Percentiles rank a stretch among this genome's conserved stretches.
Evolutionary conservation across 2,329 filamentous ascomycete genomes (phyloP).

Genomic region (Capronia americana): DNA sequence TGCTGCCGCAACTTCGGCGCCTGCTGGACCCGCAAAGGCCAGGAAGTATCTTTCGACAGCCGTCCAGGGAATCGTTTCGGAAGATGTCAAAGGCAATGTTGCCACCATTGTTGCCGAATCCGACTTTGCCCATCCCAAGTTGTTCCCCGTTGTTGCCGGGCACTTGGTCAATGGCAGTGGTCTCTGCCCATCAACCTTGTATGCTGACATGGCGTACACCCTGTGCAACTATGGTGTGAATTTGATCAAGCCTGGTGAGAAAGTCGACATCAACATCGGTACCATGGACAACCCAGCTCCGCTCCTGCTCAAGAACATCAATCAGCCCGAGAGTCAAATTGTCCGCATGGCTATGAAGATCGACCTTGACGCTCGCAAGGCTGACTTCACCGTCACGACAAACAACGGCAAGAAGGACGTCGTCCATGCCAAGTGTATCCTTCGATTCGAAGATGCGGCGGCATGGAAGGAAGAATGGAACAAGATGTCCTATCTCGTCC

Average conservation of each 20-base stretch:
- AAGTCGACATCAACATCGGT: conserved; percentile 41
- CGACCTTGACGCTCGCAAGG: conserved; percentile 39
- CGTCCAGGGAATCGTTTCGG: conserved; percentile 68
- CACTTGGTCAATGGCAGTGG: conserved; percentile 72
- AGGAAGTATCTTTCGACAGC: conserved; percentile 68
- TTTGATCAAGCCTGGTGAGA: conserved; percentile 38
- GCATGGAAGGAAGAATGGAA: conserved; percentile 43
- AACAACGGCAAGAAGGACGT: conserved; percentile 41
- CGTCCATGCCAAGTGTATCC: conserved; percentile 43
- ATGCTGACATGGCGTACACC: conserved; percentile 70
- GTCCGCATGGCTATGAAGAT: conserved; percentile 38
- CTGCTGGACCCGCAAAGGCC: conserved; percentile 52
- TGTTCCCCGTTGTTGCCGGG: conserved; percentile 67
- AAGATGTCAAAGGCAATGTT: conserved; percentile 66
- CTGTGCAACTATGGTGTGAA: conserved; percentile 63
- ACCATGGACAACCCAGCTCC: conserved; percentile 41
- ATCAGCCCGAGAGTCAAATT: conserved; percentile 38
- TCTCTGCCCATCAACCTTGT: conserved; percentile 68
- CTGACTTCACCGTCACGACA: conserved; percentile 38
- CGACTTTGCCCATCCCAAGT: conserved; percentile 68
- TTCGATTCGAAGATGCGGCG: conserved; percentile 41
- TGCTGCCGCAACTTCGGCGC: conserved; percentile 46
- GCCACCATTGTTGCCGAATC: conserved; percentile 69
- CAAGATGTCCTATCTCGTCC: conserved; percentile 43
- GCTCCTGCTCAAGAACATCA: conserved; percentile 41